Evolutionary conservation across 257 asterid genomes (phyloP).

Genomic region (Ocimum tenuiflorum): DNA sequence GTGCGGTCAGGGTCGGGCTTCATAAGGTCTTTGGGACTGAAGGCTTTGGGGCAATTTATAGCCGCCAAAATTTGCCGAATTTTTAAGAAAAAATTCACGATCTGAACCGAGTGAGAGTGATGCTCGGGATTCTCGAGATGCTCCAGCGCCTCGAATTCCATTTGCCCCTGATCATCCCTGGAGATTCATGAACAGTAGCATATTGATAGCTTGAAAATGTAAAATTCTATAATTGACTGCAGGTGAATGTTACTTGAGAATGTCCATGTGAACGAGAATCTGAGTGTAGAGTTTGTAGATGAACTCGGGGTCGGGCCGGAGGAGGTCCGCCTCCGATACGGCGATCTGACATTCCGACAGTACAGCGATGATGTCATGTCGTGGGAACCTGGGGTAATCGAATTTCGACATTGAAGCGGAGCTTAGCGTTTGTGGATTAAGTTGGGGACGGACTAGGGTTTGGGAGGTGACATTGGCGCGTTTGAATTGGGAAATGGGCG

Average conservation of each 20-base stretch:
- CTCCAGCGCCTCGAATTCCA: slow-evolving; percentile 77
- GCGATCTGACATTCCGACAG: slow-evolving; percentile 46
- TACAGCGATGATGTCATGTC: slow-evolving; percentile 42
- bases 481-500: too few relatives aligned
- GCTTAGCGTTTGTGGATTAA: not conserved
- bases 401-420: slow-evolving; percentile 48
- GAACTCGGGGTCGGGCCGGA: slow-evolving; percentile 50
- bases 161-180: slow-evolving; percentile 70
- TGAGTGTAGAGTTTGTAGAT: slow-evolving; percentile 56
- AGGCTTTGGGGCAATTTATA: slow-evolving; percentile 48
- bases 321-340: slow-evolving; percentile 56
- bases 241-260: slow-evolving; percentile 36
- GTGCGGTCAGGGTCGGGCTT: slow-evolving; percentile 75
- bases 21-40: slow-evolving; percentile 61
- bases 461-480: too few relatives aligned
- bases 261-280: slow-evolving; percentile 41
- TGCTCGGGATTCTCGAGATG: slow-evolving; percentile 73
- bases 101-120: slow-evolving; percentile 50
- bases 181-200: not conserved
- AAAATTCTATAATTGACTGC: not conserved
- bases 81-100: slow-evolving; percentile 46
- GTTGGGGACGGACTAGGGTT: too few relatives aligned
- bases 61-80: slow-evolving; percentile 38
- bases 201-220: not conserved
- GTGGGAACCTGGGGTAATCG: slow-evolving; percentile 52